These are phyloP conservation scores for Thuidium tamariscinum DNA, from an alignment of 225 moss, liverwort and hornwort species.

Conservation along the genomic window DNA sequence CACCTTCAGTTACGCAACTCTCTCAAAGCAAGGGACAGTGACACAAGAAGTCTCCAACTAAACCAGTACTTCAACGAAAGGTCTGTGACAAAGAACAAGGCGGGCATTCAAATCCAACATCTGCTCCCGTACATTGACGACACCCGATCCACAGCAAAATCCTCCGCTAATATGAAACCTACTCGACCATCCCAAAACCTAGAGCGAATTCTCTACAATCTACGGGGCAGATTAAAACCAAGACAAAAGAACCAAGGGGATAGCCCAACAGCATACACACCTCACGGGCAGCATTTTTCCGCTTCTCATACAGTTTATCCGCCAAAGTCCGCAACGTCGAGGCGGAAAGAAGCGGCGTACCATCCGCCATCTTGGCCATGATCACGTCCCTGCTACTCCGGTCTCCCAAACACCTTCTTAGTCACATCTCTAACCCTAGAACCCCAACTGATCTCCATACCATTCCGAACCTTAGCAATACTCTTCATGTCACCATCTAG, in stretches of 20 bases:
- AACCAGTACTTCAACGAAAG: not conserved
- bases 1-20: constrained; percentile 5
- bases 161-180: not conserved
- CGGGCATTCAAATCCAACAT: not conserved
- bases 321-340: constrained; percentile 70
- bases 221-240: not conserved
- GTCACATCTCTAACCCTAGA: constrained; percentile 20
- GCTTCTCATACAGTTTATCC: constrained; percentile 93
- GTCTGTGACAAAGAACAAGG: not conserved
- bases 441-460: not conserved
- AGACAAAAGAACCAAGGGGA: not conserved
- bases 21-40: not conserved
- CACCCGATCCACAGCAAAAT: not conserved
- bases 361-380: constrained; percentile 58
- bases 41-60: not conserved
- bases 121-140: not conserved
- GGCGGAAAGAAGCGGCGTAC: constrained; percentile 58
- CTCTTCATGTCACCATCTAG: constrained; percentile 22
- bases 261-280: constrained; percentile 9
- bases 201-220: not conserved
- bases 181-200: not conserved
- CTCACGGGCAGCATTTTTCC: constrained; percentile 96
- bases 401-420: not conserved
- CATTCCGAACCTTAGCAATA: not conserved
- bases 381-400: not conserved